Percentiles rank a stretch among this genome's conserved stretches.
Evolutionary conservation across 495 filamentous ascomycete genomes (phyloP).

Genomic region (Choiromyces venosus): DNA sequence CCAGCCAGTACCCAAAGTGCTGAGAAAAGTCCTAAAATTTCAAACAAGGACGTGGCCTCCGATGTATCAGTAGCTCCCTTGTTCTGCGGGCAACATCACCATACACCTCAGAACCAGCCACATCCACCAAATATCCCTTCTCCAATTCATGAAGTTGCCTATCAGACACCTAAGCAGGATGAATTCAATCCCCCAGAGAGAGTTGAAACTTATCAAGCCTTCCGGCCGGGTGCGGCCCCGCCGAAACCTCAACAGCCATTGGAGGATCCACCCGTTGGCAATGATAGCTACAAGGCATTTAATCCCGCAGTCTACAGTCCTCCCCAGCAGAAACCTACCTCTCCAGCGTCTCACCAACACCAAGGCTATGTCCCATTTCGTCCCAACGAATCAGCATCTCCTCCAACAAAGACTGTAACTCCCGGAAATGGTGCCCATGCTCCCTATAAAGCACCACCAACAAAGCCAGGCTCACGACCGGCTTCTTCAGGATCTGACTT

Average conservation of each 20-base stretch:
- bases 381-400: constrained; percentile 7
- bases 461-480: constrained; percentile 14
- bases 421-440: constrained; percentile 12
- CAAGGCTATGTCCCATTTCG: constrained; percentile 21
- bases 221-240: constrained; percentile 10
- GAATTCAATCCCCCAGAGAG: constrained; percentile 4
- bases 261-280: not conserved
- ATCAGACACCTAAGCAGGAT: constrained; percentile 5
- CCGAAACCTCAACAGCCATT: not conserved
- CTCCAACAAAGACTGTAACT: constrained; percentile 5
- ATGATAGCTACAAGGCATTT: constrained; percentile 8
- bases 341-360: not conserved
- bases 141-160: not conserved
- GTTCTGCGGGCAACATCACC: not conserved
- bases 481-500: constrained; percentile 19
- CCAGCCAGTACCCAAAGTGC: not conserved
- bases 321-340: constrained; percentile 1
- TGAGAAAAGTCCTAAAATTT: not conserved
- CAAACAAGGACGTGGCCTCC: not conserved
- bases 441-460: constrained; percentile 18
- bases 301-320: constrained; percentile 11
- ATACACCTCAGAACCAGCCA: not conserved
- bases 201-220: constrained; percentile 23
- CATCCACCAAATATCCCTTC: not conserved
- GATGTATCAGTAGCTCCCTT: not conserved